These are phyloP conservation scores for Onygenales sp. DNA, from an alignment of 2,329 filamentous ascomycete genomes.

Conservation along the genomic window DNA sequence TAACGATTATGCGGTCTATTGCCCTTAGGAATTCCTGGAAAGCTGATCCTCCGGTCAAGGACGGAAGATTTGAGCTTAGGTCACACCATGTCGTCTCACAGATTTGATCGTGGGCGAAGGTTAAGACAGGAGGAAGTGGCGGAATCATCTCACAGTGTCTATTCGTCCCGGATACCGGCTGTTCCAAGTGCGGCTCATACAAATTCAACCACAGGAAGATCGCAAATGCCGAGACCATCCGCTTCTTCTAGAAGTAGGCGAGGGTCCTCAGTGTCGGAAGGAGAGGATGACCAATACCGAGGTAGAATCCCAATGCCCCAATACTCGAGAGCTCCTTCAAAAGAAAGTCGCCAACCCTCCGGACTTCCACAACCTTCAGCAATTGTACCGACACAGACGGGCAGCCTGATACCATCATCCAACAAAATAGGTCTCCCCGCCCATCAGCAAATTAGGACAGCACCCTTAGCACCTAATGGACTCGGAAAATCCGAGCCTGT, in stretches of 20 bases:
- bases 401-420: background rate
- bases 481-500: conserved; percentile 9
- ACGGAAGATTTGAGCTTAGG: conserved; percentile 16
- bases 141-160: conserved; percentile 16
- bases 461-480: background rate
- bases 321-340: conserved; percentile 14
- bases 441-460: background rate
- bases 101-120: conserved; percentile 21
- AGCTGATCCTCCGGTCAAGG: conserved; percentile 19
- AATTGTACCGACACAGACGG: background rate
- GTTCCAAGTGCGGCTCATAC: conserved; percentile 12
- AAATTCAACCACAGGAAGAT: conserved; percentile 15
- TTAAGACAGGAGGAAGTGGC: conserved; percentile 19
- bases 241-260: conserved; percentile 15
- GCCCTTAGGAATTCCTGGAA: conserved; percentile 16
- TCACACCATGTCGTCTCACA: conserved; percentile 30
- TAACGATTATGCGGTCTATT: conserved; percentile 23
- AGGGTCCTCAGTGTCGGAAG: conserved; percentile 21
- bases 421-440: background rate
- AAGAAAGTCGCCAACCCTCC: conserved; percentile 12
- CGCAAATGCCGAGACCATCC: conserved; percentile 20
- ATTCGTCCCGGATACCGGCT: conserved; percentile 15
- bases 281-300: conserved; percentile 13
- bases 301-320: conserved; percentile 2
- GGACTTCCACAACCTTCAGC: conserved; percentile 3